Conservation (phyloP, 352 stramenopile genomes). For the Albugo laibachii region DNA sequence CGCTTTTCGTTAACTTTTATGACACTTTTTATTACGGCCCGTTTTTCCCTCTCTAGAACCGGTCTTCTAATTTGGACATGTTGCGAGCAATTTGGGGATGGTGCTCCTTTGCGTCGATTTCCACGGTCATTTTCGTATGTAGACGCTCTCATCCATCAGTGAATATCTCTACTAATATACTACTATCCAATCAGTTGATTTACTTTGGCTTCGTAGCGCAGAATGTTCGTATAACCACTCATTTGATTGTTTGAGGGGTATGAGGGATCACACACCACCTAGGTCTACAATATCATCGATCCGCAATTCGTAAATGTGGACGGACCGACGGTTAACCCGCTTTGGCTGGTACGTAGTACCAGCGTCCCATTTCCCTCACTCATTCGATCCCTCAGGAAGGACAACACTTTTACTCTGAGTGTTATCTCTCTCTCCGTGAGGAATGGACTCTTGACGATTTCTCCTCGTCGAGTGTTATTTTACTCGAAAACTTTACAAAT, state of each 20-base stretch:
- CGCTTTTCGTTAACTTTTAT: neutral
- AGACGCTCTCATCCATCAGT: neutral
- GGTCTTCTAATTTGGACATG: neutral
- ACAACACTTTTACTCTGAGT: slow-evolving; percentile 27
- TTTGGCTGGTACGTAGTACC: slow-evolving; percentile 21
- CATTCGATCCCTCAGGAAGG: slow-evolving; percentile 13
- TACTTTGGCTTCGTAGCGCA: slow-evolving; percentile 36
- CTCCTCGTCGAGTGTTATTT: slow-evolving; percentile 11
- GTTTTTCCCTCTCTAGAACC: neutral
- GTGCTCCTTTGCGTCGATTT: neutral
- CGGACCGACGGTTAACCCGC: slow-evolving; percentile 28
- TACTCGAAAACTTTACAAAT: slow-evolving; percentile 25
- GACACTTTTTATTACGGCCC: neutral
- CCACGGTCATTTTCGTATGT: neutral
- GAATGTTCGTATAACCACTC: slow-evolving; percentile 13
- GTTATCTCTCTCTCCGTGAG: slow-evolving; percentile 26
- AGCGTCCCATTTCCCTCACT: neutral
- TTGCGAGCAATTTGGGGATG: neutral
- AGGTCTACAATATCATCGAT: slow-evolving; percentile 62
- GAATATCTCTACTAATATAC: neutral
- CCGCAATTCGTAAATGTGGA: slow-evolving; percentile 24
- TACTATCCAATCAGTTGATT: slow-evolving; percentile 14
- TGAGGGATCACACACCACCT: neutral
- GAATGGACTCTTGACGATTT: slow-evolving; percentile 15
- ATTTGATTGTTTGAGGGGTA: neutral